Evolutionary conservation across 306 rosid species (phyloP).

Genomic region (Dryas alaskensis): DNA sequence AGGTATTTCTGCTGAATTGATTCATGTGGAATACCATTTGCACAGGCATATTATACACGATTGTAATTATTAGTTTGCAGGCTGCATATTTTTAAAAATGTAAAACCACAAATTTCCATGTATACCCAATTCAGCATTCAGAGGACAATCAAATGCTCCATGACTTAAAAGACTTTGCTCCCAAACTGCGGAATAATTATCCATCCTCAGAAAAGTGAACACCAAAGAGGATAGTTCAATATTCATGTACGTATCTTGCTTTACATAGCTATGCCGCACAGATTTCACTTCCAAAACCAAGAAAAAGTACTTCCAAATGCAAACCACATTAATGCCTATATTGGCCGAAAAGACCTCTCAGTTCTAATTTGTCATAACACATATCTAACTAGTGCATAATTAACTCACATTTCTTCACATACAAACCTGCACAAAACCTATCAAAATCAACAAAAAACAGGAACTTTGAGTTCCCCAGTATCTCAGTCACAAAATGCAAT

Average conservation of each 20-base stretch:
- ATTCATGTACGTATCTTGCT: not conserved
- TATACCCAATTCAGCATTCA: not conserved
- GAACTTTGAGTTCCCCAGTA: conserved; percentile 3
- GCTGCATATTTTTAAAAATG: not conserved
- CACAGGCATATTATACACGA: not conserved
- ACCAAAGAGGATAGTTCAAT: not conserved
- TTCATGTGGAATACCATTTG: conserved; percentile 6
- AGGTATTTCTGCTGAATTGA: not conserved
- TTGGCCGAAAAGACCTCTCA: not conserved
- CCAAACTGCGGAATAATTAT: not conserved
- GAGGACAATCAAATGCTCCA: not conserved
- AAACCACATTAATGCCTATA: conserved; percentile 1
- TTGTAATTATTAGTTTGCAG: not conserved
- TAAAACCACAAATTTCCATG: not conserved
- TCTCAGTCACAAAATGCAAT: conserved; percentile 20
- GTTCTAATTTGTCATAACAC: not conserved
- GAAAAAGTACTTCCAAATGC: not conserved
- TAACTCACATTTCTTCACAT: conserved; percentile 1
- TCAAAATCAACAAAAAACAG: not conserved
- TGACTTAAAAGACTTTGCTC: not conserved
- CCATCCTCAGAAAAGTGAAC: conserved; percentile 5
- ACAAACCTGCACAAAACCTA: not conserved
- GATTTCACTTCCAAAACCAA: conserved; percentile 8
- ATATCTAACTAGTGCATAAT: not conserved
- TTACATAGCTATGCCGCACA: conserved; percentile 1